phyloP scores from a whole-genome alignment of 2,329 filamentous ascomycete species.

The Phoma sp. region DNA sequence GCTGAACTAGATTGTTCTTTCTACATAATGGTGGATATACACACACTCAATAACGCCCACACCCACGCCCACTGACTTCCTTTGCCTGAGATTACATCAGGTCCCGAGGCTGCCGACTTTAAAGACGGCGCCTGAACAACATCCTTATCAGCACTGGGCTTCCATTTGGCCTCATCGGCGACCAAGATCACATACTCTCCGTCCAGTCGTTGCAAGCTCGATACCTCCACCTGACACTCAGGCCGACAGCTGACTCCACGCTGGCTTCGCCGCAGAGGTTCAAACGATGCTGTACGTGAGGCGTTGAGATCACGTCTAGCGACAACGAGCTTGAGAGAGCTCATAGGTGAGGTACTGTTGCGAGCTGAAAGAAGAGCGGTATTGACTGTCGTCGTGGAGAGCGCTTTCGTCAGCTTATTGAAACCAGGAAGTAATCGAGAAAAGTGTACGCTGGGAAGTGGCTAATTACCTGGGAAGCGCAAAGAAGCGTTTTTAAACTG shows the following conservation, averaged over 20 bases:
- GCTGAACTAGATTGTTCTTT: no score
- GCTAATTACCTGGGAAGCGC: constrained; percentile 1
- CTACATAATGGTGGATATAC: not conserved
- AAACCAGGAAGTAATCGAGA: not conserved
- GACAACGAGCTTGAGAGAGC: not conserved
- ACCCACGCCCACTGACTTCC: not conserved
- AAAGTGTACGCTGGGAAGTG: not conserved
- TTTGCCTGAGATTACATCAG: not conserved
- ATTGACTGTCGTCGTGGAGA: not conserved
- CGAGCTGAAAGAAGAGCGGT: not conserved
- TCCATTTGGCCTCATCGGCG: not conserved
- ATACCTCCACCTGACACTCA: not conserved
- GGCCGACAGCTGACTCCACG: not conserved
- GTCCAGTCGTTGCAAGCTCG: not conserved
- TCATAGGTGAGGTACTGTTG: not conserved
- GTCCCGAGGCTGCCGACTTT: not conserved
- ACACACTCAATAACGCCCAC: not conserved
- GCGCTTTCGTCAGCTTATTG: not conserved
- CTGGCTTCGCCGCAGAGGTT: not conserved
- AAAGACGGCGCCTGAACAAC: not conserved
- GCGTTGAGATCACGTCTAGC: not conserved
- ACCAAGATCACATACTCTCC: not conserved
- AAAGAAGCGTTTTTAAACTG: not conserved
- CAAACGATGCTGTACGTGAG: not conserved
- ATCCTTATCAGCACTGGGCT: not conserved